Evolutionary conservation across 2,329 filamentous ascomycete genomes (phyloP).

Genomic region (Scortechinia acanthostroma): DNA sequence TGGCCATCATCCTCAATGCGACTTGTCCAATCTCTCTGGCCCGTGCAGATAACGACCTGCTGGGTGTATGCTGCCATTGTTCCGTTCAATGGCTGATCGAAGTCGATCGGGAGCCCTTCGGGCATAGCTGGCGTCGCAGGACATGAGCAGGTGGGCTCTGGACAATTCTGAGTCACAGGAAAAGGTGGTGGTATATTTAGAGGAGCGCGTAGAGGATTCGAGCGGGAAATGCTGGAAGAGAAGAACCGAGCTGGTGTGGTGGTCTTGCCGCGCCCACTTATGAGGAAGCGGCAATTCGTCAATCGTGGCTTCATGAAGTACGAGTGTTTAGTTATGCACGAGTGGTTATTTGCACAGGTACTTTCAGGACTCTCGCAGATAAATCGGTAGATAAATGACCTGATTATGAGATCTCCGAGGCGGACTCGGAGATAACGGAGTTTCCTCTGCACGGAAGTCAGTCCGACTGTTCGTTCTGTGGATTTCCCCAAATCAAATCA

Average conservation of each 20-base stretch:
- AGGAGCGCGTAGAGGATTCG: background rate
- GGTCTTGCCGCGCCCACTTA: background rate
- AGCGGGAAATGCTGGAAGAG: no score
- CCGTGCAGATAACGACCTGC: conserved; percentile 79
- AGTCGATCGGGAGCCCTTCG: conserved; percentile 68
- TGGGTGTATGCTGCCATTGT: conserved; percentile 74
- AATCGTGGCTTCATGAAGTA: no score
- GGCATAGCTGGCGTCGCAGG: conserved; percentile 59
- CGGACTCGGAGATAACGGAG: background rate
- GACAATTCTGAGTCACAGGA: conserved; percentile 38
- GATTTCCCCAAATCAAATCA: background rate
- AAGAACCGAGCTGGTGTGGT: no score
- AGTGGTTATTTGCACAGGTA: no score
- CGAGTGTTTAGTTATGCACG: no score
- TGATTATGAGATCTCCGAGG: background rate
- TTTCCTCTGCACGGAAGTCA: no score
- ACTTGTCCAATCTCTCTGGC: conserved; percentile 72
- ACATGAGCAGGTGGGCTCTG: conserved; percentile 71
- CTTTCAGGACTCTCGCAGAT: no score
- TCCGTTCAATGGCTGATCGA: conserved; percentile 61
- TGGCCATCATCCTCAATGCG: conserved; percentile 61
- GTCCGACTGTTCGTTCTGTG: no score
- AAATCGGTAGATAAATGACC: background rate
- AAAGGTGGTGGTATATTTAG: background rate
- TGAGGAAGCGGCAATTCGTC: no score